phyloP scores from a whole-genome alignment of 2,329 filamentous ascomycete genomes.

The Aspergillus puulaauensis region DNA sequence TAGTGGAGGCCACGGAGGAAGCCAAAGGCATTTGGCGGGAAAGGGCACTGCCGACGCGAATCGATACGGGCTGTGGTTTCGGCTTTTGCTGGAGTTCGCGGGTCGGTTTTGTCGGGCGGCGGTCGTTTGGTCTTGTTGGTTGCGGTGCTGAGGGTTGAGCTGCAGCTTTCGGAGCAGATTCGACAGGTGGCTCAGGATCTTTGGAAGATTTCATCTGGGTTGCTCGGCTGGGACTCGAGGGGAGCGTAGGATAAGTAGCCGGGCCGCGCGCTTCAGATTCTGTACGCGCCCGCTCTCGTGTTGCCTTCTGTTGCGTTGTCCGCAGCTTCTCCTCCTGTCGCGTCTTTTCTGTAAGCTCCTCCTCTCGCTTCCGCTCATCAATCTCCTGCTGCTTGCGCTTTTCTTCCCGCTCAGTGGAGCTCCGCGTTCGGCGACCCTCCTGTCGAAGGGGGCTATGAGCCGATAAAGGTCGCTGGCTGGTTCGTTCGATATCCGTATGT shows the following conservation, averaged over 20 bases:
- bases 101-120: slow-evolving; percentile 45
- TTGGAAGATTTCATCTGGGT: slow-evolving; percentile 30
- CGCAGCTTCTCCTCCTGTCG: slow-evolving; percentile 36
- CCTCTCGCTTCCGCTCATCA: slow-evolving; percentile 35
- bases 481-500: slow-evolving; percentile 22
- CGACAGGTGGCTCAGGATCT: slow-evolving; percentile 30
- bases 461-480: slow-evolving; percentile 19
- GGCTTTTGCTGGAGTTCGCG: slow-evolving; percentile 45
- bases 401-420: slow-evolving; percentile 57
- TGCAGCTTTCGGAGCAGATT: slow-evolving; percentile 27
- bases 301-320: slow-evolving; percentile 29
- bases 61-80: slow-evolving; percentile 49
- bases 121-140: slow-evolving; percentile 35
- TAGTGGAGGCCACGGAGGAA: slow-evolving; percentile 58
- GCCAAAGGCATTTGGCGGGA: slow-evolving; percentile 45
- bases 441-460: slow-evolving; percentile 34
- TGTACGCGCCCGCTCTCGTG: slow-evolving; percentile 31
- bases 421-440: slow-evolving; percentile 53
- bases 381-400: slow-evolving; percentile 37
- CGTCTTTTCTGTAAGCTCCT: slow-evolving; percentile 27
- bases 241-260: slow-evolving; percentile 11
- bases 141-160: slow-evolving; percentile 23
- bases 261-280: slow-evolving; percentile 34
- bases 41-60: slow-evolving; percentile 49
- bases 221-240: slow-evolving; percentile 26